Percentiles rank a stretch among this genome's conserved stretches.
Conservation (phyloP, 208 protist genomes). For the Herpetomonas tarakana region DNA sequence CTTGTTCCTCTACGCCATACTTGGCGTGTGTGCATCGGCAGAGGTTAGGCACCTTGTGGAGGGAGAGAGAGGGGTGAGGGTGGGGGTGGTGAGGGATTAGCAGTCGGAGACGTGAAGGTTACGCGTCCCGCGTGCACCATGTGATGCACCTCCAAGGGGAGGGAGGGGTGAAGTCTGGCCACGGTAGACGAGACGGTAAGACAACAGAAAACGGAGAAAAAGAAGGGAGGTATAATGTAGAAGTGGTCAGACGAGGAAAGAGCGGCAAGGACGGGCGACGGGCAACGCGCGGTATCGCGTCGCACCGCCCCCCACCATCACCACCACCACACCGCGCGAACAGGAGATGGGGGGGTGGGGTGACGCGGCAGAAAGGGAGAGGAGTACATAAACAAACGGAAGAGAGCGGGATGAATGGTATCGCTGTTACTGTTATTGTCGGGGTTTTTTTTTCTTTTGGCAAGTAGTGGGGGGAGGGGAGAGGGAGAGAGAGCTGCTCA, state of each 20-base stretch:
- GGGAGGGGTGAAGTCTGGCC: constrained; percentile 9
- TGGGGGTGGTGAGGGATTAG: not conserved
- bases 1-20: not conserved
- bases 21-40: not conserved
- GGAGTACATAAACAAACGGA: not conserved
- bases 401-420: constrained; percentile 1
- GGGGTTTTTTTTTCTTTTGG: no score
- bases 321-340: no score
- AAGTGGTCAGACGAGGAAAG: constrained; percentile 3
- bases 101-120: not conserved
- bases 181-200: not conserved
- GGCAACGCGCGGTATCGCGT: not conserved
- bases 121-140: no score
- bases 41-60: not conserved
- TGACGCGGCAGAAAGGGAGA: not conserved
- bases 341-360: not conserved
- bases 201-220: not conserved
- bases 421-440: not conserved
- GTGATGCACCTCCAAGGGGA: not conserved
- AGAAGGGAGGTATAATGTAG: not conserved
- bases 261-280: not conserved
- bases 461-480: not conserved
- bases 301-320: no score
- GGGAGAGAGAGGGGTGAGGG: not conserved
- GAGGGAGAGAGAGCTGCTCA: not conserved